Percentiles rank a stretch among this genome's conserved stretches.
Conservation (phyloP, 2,329 filamentous ascomycete species). For the Diplocarpon rosae region DNA sequence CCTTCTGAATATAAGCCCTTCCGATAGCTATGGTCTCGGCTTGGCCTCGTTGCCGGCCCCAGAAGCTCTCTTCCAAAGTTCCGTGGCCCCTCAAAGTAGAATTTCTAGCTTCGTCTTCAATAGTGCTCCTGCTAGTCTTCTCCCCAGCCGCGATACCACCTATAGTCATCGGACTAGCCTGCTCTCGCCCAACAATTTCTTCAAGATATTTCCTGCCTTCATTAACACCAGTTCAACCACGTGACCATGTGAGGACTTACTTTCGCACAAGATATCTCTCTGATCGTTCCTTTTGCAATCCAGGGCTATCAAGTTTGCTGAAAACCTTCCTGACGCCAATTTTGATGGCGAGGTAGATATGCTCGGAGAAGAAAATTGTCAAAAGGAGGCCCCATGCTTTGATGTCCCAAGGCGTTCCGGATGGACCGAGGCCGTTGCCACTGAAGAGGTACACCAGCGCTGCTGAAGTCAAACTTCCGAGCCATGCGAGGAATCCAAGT, state of each 20-base stretch:
- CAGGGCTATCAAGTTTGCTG: conserved; percentile 72
- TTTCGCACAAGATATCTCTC: conserved; percentile 75
- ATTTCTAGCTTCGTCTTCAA: conserved; percentile 52
- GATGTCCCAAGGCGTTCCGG: conserved; percentile 58
- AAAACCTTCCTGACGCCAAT: conserved; percentile 62
- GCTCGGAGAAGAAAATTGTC: conserved; percentile 75
- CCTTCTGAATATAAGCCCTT: conserved; percentile 41
- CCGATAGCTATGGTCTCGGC: conserved; percentile 47
- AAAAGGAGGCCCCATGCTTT: conserved; percentile 72
- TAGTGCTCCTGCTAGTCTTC: conserved; percentile 50
- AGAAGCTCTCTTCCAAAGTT: conserved; percentile 48
- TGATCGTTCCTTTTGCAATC: conserved; percentile 71
- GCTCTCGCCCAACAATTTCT: conserved; percentile 53
- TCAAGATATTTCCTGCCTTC: conserved; percentile 39
- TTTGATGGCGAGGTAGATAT: conserved; percentile 74
- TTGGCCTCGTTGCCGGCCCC: conserved; percentile 48
- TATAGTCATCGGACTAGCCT: conserved; percentile 36
- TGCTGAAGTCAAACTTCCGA: conserved; percentile 78
- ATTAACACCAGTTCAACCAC: conserved; percentile 3
- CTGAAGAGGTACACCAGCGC: conserved; percentile 86
- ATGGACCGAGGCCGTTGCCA: conserved; percentile 51
- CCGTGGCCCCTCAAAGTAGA: conserved; percentile 39
- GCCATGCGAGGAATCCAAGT: conserved; percentile 83
- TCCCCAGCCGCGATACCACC: conserved; percentile 41
- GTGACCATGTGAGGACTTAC: conserved; percentile 35